Evolutionary conservation across 1,139 yeast genomes (phyloP), one percentile per base, ranked within the genome.

Genomic region (Suhomyces panamericanus): DNA sequence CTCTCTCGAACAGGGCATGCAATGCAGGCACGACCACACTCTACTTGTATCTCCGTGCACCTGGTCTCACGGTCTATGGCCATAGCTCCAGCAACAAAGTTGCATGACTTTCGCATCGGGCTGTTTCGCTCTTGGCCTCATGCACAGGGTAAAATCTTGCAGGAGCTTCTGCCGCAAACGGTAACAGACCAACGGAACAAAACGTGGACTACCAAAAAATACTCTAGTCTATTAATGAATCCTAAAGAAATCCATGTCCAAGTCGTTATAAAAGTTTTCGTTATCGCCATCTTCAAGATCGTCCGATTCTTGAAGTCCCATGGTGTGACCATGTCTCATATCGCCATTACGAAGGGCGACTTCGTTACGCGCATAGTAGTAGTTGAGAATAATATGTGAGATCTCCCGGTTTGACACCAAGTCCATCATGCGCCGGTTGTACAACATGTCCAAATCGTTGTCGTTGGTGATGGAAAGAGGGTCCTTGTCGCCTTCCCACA

Each of bases 261-360:
- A 42, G 40, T 60, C 64, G 39, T 58, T 59, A 45, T 58, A 55
- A 35, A 59, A 59, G 34, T 57, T 56, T 13, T 47, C 49, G 13
- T 28, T 31, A 10, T 24, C 32, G 24, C 14, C 17, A 12, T 16
- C 29, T 6, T 22, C 35, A 7, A 26, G 22, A 14, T 9, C 12
- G n/a, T 6, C 35, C 10, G 16, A n/a, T 31, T 17, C 24, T 33
- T 26, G 15, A 28, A 13, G 30, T 12, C 32, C 32, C 32, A 9
- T n/a, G 14, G 16, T 8, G 32, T 9, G 4, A n/a, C 15, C 32
- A 9, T 9, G 17, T 15, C 20, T 35, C 34, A 10, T n/a, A 13
- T 26, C 29, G n/a, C 12, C 24, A 15, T 32, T 15, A 9, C 15
- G 32, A n/a, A 14, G 20, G 8, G 39, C 42, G 29, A 17, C 31